Evolutionary conservation across 2,329 filamentous ascomycete genomes (phyloP), one percentile per base, ranked within the genome.

Genomic region (Kalmusia sp.): DNA sequence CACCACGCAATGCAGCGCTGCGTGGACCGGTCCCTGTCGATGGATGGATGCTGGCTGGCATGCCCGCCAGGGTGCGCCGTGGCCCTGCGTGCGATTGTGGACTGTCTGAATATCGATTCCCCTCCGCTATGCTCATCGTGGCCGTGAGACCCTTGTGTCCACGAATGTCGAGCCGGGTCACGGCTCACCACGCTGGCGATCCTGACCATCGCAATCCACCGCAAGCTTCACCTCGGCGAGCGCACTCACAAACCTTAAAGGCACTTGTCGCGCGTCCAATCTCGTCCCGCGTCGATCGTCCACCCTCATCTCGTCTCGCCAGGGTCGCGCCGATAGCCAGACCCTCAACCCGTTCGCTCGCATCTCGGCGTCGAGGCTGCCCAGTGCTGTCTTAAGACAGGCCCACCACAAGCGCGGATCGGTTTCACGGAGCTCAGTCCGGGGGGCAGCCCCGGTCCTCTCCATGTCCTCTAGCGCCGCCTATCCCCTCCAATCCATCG

Each of bases 341-440:
- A 44, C 41, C 41, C 41, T 44, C 41, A 15, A n/a, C 28, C 19
- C 28, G 41, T 44, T 44, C 41, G 41, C 27, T 44, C 28, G 28
- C 41, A 15, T 44, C 25, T 37, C 31, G 43, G 17, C 30, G 25
- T 46, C 30, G 41, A 34, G 28, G 41, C 41, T 45, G 41, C 8
- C 41, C n/a, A n/a, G n/a, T n/a, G n/a, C n/a, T n/a, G n/a, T 7
- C 27, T 12, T 15, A 45, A 22, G 28, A 45, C 39, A 14, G 41
- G 28, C 41, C 28, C 27, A n/a, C 28, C 6, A 28, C 5, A 7
- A 27, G 30, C 43, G 31, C 43, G 31, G 43, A 15, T 12, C 43
- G 14, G 2, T 35, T 46, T 25, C 31, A 27, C 21, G 4, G 21
- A 17, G 22, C n/a, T 19, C 21, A 17, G 12, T 35, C 30, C 14